Evolutionary conservation across 768 basidiomycete species (phyloP).

Genomic region (Kwoniella europaea): DNA sequence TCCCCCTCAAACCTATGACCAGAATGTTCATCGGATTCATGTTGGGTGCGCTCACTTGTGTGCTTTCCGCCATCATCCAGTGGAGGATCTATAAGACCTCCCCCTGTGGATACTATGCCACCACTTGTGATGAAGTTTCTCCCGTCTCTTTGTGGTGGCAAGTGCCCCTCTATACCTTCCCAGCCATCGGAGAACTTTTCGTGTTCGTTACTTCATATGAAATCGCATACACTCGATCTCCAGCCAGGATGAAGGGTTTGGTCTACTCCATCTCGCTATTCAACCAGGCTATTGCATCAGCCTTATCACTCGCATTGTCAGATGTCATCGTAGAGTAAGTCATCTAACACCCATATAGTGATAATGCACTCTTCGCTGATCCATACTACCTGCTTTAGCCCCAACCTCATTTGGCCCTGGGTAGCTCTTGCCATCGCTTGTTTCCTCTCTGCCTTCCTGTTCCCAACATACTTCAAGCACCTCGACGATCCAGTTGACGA

Average conservation of each 20-base stretch:
- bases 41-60: slow-evolving; percentile 32
- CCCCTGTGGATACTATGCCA: slow-evolving; percentile 54
- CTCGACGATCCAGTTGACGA: slow-evolving; percentile 41
- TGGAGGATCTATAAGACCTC: slow-evolving; percentile 53
- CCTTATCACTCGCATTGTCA: slow-evolving; percentile 48
- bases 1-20: slow-evolving; percentile 31
- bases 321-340: slow-evolving; percentile 49
- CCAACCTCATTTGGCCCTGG: slow-evolving; percentile 24
- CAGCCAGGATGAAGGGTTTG: slow-evolving; percentile 55
- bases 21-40: slow-evolving; percentile 39
- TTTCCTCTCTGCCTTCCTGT: slow-evolving; percentile 42
- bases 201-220: slow-evolving; percentile 57
- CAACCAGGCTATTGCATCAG: slow-evolving; percentile 51
- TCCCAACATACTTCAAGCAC: slow-evolving; percentile 50
- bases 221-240: slow-evolving; percentile 55
- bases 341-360: slow-evolving; percentile 37
- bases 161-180: slow-evolving; percentile 50
- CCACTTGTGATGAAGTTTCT: slow-evolving; percentile 40
- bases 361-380: slow-evolving; percentile 11
- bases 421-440: slow-evolving; percentile 39
- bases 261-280: slow-evolving; percentile 55
- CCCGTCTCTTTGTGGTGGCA: slow-evolving; percentile 50
- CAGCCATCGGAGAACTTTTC: slow-evolving; percentile 56
- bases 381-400: slow-evolving; percentile 15
- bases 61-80: slow-evolving; percentile 55